A percentile compares a stretch with the other conserved stretches of the same genome.
These are phyloP conservation scores for Annulohypoxylon stygium DNA, from an alignment of 495 filamentous ascomycete genomes.

Conservation along the genomic window DNA sequence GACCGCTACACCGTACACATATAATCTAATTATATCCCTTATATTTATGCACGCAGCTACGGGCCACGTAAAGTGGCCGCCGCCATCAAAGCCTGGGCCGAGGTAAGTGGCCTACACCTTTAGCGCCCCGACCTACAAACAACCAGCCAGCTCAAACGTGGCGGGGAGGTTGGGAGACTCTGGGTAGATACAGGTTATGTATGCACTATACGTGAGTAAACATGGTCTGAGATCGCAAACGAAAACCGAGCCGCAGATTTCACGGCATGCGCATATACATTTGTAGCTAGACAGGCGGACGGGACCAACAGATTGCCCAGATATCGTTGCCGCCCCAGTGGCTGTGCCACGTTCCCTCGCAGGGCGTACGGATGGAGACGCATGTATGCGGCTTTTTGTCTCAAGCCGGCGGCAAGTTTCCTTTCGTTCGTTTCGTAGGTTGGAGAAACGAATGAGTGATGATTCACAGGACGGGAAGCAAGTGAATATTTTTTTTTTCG, in stretches of 20 bases:
- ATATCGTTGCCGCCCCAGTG: constrained; percentile 24
- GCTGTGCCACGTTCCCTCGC: constrained; percentile 44
- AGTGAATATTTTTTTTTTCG: not conserved
- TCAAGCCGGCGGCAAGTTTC: constrained; percentile 38
- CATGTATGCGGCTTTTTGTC: constrained; percentile 42
- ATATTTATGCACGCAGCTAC: constrained; percentile 33
- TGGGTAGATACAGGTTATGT: not conserved
- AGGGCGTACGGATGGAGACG: constrained; percentile 25
- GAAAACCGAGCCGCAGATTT: constrained; percentile 36
- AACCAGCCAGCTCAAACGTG: constrained; percentile 1
- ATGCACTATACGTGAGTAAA: constrained; percentile 13
- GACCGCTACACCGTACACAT: not conserved
- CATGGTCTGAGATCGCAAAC: constrained; percentile 28
- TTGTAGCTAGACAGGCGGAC: not conserved
- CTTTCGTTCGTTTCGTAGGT: constrained; percentile 24
- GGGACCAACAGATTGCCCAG: constrained; percentile 22
- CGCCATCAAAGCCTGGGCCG: constrained; percentile 19
- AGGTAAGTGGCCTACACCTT: constrained; percentile 1
- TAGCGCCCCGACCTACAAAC: constrained; percentile 5
- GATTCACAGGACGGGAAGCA: not conserved
- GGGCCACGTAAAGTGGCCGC: constrained; percentile 32
- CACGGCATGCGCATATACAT: not conserved
- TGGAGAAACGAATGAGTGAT: not conserved
- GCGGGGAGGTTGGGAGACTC: not conserved
- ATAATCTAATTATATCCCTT: constrained; percentile 38